Conservation (phyloP, 352 stramenopile genomes). For the Pythium brassicae region DNA sequence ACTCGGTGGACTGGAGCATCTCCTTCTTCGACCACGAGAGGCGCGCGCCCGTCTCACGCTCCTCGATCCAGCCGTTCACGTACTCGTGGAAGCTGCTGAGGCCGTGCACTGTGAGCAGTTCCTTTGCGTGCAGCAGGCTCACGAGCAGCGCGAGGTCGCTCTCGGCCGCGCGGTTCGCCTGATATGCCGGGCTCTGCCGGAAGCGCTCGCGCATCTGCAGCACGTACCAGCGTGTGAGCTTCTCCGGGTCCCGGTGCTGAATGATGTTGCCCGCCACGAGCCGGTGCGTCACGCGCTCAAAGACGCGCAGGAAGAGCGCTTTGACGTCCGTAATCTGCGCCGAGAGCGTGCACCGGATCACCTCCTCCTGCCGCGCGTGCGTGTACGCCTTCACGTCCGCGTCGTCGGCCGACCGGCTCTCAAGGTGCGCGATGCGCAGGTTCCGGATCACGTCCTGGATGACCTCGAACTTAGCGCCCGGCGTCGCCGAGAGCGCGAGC, state of each 20-base stretch:
- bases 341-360: constrained; percentile 69
- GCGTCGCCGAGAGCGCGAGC: constrained; percentile 95
- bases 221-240: constrained; percentile 78
- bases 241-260: constrained; percentile 63
- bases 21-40: constrained; percentile 81
- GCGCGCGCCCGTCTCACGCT: constrained; percentile 36
- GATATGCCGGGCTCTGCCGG: constrained; percentile 57
- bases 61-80: constrained; percentile 50
- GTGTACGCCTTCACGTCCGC: constrained; percentile 90
- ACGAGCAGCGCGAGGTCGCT: constrained; percentile 74
- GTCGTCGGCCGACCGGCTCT: constrained; percentile 94
- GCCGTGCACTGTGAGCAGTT: constrained; percentile 72
- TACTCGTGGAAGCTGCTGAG: constrained; percentile 72
- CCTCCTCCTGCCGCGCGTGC: constrained; percentile 76
- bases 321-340: constrained; percentile 65
- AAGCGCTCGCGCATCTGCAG: constrained; percentile 72
- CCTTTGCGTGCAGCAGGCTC: constrained; percentile 69
- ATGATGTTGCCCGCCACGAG: constrained; percentile 56
- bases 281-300: constrained; percentile 57
- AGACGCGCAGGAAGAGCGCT: constrained; percentile 53
- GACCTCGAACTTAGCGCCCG: constrained; percentile 93
- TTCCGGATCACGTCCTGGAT: constrained; percentile 96
- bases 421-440: constrained; percentile 93
- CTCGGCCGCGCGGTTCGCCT: constrained; percentile 65
- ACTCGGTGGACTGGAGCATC: constrained; percentile 67